phyloP scores from a whole-genome alignment of 805 yeast species.

The Helenozyma rhizophorensis region DNA sequence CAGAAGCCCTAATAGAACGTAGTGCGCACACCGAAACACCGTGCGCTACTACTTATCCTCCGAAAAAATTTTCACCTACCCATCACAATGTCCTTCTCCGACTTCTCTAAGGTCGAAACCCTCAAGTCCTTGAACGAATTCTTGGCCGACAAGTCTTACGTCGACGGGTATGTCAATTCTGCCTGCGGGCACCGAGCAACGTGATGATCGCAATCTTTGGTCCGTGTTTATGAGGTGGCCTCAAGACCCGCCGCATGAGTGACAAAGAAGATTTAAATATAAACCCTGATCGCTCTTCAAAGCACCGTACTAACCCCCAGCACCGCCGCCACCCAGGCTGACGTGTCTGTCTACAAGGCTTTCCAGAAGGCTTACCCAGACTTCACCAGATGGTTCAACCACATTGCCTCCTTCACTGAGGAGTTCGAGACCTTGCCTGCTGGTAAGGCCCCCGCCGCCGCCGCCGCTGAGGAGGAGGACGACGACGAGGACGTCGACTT shows the following conservation, averaged over 20 bases:
- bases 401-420: conserved; percentile 88
- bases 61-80: conserved; percentile 11
- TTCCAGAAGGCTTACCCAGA: conserved; percentile 89
- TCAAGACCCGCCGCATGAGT: conserved; percentile 95
- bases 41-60: conserved; percentile 1
- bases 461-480: conserved; percentile 58
- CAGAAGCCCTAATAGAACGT: conserved; percentile 10
- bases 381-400: conserved; percentile 98
- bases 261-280: conserved; percentile 49
- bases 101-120: conserved; percentile 70
- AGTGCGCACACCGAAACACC: conserved; percentile 12
- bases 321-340: conserved; percentile 91
- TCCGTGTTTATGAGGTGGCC: conserved; percentile 97
- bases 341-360: conserved; percentile 90
- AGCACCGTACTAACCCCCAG: conserved; percentile 39
- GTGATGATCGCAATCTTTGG: conserved; percentile 78
- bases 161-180: conserved; percentile 78
- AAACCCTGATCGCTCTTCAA: conserved; percentile 28
- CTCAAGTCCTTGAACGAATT: conserved; percentile 67
- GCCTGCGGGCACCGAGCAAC: conserved; percentile 1
- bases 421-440: conserved; percentile 83
- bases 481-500: conserved; percentile 92
- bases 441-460: conserved; percentile 58
- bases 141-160: conserved; percentile 90
- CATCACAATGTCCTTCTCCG: conserved; percentile 65